phyloP scores from a whole-genome alignment of 169 alveolate genomes.

The Plasmodium relictum region DNA sequence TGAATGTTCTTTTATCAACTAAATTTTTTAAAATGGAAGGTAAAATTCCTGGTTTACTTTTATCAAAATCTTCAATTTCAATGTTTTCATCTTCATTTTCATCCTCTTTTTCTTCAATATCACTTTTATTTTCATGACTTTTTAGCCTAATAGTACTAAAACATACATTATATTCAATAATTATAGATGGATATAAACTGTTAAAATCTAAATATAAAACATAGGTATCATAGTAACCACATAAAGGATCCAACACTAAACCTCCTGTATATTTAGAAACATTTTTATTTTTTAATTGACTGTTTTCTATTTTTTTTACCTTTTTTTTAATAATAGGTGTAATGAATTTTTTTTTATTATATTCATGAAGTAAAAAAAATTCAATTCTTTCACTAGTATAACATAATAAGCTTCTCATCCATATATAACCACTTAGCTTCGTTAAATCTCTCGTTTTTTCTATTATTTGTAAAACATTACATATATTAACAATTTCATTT shows the following conservation, averaged over 20 bases:
- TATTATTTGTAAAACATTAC: slow-evolving; percentile 86
- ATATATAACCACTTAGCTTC: slow-evolving; percentile 93
- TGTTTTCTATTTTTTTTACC: slow-evolving; percentile 30
- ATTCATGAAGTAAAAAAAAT: slow-evolving; percentile 92
- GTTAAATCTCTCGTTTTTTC: slow-evolving; percentile 94
- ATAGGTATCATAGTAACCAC: slow-evolving; percentile 97
- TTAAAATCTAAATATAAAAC: slow-evolving; percentile 98
- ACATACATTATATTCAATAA: slow-evolving; percentile 98
- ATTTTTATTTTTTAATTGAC: slow-evolving; percentile 33
- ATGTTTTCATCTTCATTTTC: slow-evolving; percentile 72
- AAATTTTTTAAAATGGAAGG: slow-evolving; percentile 92
- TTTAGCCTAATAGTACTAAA: slow-evolving; percentile 93
- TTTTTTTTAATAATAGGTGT: slow-evolving; percentile 83
- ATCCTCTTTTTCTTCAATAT: slow-evolving; percentile 77
- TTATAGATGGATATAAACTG: slow-evolving; percentile 98
- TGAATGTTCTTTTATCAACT: slow-evolving; percentile 86
- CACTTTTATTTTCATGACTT: neutral
- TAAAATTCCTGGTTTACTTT: slow-evolving; percentile 86
- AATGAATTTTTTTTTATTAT: slow-evolving; percentile 87
- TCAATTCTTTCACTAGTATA: slow-evolving; percentile 95
- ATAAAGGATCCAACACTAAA: slow-evolving; percentile 97
- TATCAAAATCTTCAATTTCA: slow-evolving; percentile 76
- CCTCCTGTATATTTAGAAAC: slow-evolving; percentile 95
- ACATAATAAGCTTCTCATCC: slow-evolving; percentile 89
- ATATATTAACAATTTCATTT: slow-evolving; percentile 51